Evolutionary conservation across 73 alveolate species (phyloP), one percentile per base, ranked within the genome.

Genomic region (Uronychia setigera): DNA sequence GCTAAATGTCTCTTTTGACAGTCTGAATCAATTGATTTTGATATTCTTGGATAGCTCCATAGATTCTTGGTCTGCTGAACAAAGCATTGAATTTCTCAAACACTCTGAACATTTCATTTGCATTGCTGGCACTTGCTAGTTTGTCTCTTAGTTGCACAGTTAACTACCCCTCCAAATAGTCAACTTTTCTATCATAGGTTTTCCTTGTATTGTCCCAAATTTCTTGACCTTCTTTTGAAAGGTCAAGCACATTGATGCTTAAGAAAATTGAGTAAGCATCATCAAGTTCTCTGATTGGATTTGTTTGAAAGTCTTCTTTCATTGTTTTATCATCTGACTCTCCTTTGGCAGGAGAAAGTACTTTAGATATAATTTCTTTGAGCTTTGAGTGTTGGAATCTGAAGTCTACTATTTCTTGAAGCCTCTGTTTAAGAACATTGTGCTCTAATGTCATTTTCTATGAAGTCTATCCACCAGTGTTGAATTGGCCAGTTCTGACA

Each of bases 41-140:
- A 87, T 97, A 98, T 95, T 98, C 99, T 91, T 96, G 96, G 74
- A 98, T 97, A 26, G 99, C 99, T 67, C 96, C 96, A 76, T 95
- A 95, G 74, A 97, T 96, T 75, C 99, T 87, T 25, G 97, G 99
- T 58, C 99, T 87, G 82, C 90, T 85, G 84, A 97, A 95, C 77
- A 98, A 93, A 46, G 98, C 98, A 77, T 97, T 95, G 96, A 98
- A 98, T 60, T 94, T 87, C 79, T 94, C 84, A 91, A 98, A 98
- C 59, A 97, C 98, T 81, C 96, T 98, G 88, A 97, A 98, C 99
- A 97, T 97, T 80, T 97, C 99, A 33, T 95, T 93, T 33, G 99
- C 97, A 31, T 84, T 94, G 87, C 92, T 89, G 11, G 99, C 99
- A 27, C 95, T 92, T 1, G 98, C 99, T 60, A 98, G 92, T 87